Evolutionary conservation across 2,329 filamentous ascomycete species (phyloP), one percentile per base, ranked within the genome.

Genomic region (Fusarium drepaniforme): DNA sequence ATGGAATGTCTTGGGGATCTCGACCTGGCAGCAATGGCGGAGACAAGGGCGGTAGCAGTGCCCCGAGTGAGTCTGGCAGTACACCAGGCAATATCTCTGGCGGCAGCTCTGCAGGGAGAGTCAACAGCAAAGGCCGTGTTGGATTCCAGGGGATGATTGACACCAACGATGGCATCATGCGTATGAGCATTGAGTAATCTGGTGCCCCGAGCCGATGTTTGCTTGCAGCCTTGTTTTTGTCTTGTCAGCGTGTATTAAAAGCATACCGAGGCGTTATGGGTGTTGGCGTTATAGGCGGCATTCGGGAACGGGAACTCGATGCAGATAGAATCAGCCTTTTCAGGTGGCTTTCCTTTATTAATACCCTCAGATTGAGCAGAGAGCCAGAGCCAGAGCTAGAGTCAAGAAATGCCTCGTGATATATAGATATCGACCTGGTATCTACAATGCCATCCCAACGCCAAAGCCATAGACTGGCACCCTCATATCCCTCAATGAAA

Each of bases 121-220:
- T 86, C 77, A 85, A 87, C 75, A 85, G 88, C 77, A 89, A 88
- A 81, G 92, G 87, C 73, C 84, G 94, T 38, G 88, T 97, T 16
- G 95, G 95, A 11, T 89, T 97, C 76, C 96, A 98, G 83, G 95
- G 96, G 1, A 98, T 98, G 96, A 93, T 91, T 21, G 96, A 98
- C 83, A 96, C 96, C n/a, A 95, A 95, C 81, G 96, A 98, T 82
- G 94, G 95, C 2, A 88, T 98, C 75, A 98, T 98, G 93, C 95
- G 96, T 79, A 97, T 98, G 94, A 98, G 94, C 83, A 98, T 98
- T 79, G 96, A 98, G 82, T 98, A 85, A 56, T 23, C 37, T 58
- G 46, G n/a, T 56, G 44, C 49, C 49, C 49, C 18, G 7, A 56
- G 49, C 49, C 49, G 11, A 15, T 33, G 28, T 56, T 56, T 56